phyloP scores from a whole-genome alignment of 257 asterid species.

The Solanum infundibuliforme region DNA sequence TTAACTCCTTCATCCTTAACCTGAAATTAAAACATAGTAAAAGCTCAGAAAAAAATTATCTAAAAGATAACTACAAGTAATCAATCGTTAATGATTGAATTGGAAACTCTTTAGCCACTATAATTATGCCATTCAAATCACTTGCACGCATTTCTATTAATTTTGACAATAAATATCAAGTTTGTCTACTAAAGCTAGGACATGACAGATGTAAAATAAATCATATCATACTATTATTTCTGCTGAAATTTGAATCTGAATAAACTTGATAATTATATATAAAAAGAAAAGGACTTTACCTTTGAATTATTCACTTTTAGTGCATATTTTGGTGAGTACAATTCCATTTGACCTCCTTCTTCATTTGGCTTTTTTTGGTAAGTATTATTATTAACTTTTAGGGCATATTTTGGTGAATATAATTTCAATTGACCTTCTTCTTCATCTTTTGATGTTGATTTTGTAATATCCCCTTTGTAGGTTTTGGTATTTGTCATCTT shows the following conservation, averaged over 20 bases:
- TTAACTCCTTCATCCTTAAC: background rate
- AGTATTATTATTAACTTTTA: background rate
- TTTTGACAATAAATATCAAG: background rate
- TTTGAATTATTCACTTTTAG: background rate
- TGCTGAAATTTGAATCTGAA: rapidly evolving
- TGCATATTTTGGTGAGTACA: slow-evolving; percentile 7
- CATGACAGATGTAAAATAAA: background rate
- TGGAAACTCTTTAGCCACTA: too few relatives aligned
- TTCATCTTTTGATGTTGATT: background rate
- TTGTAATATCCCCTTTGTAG: background rate
- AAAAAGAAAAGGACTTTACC: background rate
- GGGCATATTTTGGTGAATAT: background rate
- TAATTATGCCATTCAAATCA: too few relatives aligned
- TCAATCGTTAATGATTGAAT: too few relatives aligned
- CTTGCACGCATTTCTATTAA: background rate
- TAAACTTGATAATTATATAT: background rate
- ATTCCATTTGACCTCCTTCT: background rate
- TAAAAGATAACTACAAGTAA: too few relatives aligned
- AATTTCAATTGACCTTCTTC: background rate
- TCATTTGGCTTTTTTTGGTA: background rate
- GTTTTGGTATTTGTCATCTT: background rate
- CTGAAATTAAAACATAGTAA: background rate
- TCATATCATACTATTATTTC: background rate
- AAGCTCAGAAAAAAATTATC: background rate
- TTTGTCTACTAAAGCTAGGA: background rate